Evolutionary conservation across 2,329 filamentous ascomycete genomes (phyloP), one percentile per base, ranked within the genome.

Genomic region (Ceratocystis cubensis): DNA sequence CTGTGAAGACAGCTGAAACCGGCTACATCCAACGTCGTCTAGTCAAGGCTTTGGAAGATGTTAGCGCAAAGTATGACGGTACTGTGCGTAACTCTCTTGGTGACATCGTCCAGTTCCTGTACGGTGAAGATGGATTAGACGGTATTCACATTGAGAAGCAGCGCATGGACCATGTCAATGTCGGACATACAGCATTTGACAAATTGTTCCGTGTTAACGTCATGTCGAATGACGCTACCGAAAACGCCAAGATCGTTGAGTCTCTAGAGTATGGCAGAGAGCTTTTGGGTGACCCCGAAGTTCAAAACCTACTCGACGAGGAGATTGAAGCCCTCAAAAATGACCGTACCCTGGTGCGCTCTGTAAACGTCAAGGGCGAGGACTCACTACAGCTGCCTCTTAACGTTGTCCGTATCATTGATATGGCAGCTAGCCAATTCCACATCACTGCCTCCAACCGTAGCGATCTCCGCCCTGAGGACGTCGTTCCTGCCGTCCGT

Each of bases 21-120:
- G 94, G 94, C 78, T 99, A 99, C 76, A 99, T 99, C 70, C 95
- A 99, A 77, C 90, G 94, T 78, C 91, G 95, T 81, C 83, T 99
- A 59, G 94, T 99, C 73, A 99, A 99, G 78, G 95, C 95, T 10
- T 83, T 99, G 2, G 94, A 99, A 81, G 94, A 99, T 75, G 88
- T 97, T 65, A 96, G 93, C 80, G 92, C 93, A 68, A 95, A 95
- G 73, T 99, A 99, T 74, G 94, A 99, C 72, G 93, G 93, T 69
- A 99, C 94, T 5, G 91, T 99, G 33, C 88, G 94, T 68, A 99
- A 99, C 77, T 99, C 94, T 1, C 82, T 97, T 57, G 94, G 94
- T 59, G 95, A 99, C 72, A 88, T 99, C 69, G 87, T 99, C 65
- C 93, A 99, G 74, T 99, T 99, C 78, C 82, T 96, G 69, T 99